phyloP scores from a whole-genome alignment of 495 filamentous ascomycete species.

The Evansstolkia leycettana region DNA sequence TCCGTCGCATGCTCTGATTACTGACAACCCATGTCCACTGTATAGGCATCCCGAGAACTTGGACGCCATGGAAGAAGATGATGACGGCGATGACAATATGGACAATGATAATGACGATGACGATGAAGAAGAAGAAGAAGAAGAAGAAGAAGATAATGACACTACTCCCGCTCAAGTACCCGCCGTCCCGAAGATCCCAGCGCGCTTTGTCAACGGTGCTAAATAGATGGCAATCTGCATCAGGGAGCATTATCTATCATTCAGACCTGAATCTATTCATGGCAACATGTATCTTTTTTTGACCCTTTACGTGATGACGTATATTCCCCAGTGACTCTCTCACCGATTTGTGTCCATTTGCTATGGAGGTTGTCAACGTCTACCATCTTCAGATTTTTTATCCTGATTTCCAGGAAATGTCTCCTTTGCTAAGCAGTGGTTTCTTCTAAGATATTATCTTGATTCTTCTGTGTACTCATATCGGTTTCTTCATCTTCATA shows the following conservation, averaged over 20 bases:
- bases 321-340: conserved; percentile 1
- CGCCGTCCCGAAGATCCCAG: conserved; percentile 23
- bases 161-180: conserved; percentile 11
- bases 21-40: conserved; percentile 6
- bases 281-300: background rate
- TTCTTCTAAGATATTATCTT: too few species aligned
- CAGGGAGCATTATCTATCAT: too few species aligned
- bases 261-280: too few species aligned
- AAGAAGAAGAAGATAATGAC: background rate
- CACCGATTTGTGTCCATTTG: too few species aligned
- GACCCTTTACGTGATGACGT: background rate
- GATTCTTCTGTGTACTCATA: too few species aligned
- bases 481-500: too few species aligned
- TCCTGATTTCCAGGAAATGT: too few species aligned
- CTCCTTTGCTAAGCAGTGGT: too few species aligned
- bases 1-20: conserved; percentile 1
- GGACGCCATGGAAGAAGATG: conserved; percentile 41
- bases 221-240: conserved; percentile 3
- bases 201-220: conserved; percentile 12
- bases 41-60: conserved; percentile 35
- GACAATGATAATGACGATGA: too few species aligned
- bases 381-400: too few species aligned
- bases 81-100: too few species aligned
- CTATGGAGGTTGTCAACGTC: too few species aligned
- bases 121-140: conserved; percentile 1